A percentile compares a stretch with the other conserved stretches of the same genome.
Evolutionary conservation across 1,284 basidiomycete genomes (phyloP).

Genomic region (Bondarzewia mesenterica): DNA sequence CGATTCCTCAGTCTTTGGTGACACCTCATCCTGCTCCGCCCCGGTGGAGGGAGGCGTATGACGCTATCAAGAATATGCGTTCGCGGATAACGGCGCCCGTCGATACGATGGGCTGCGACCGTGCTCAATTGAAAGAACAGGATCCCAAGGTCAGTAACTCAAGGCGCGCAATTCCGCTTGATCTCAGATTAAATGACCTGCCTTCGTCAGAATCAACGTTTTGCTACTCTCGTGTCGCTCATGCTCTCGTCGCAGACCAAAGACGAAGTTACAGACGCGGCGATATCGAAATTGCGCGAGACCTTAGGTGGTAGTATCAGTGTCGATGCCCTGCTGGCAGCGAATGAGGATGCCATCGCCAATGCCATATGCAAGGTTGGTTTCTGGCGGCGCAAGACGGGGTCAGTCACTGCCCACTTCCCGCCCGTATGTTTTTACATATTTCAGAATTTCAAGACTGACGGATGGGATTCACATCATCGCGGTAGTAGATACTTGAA

Average conservation of each 20-base stretch:
- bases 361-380: slow-evolving; percentile 84
- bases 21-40: slow-evolving; percentile 69
- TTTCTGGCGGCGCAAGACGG: slow-evolving; percentile 87
- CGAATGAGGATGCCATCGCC: slow-evolving; percentile 56
- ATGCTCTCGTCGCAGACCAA: slow-evolving; percentile 97
- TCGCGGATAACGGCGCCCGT: slow-evolving; percentile 72
- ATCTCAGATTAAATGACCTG: neutral
- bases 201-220: slow-evolving; percentile 61
- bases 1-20: slow-evolving; percentile 46
- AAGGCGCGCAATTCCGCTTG: neutral
- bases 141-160: slow-evolving; percentile 53
- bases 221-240: slow-evolving; percentile 83
- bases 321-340: slow-evolving; percentile 62
- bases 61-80: slow-evolving; percentile 74
- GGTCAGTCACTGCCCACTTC: slow-evolving; percentile 31
- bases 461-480: neutral
- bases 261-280: slow-evolving; percentile 83
- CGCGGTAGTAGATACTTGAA: slow-evolving; percentile 51
- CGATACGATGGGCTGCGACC: slow-evolving; percentile 86
- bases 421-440: neutral
- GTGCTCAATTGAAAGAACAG: slow-evolving; percentile 50
- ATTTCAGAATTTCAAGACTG: neutral
- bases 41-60: slow-evolving; percentile 71
- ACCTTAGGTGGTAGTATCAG: slow-evolving; percentile 74
- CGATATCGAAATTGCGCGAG: slow-evolving; percentile 68